Conservation (phyloP, 352 stramenopile species). For the Globisporangium cederbergense region DNA sequence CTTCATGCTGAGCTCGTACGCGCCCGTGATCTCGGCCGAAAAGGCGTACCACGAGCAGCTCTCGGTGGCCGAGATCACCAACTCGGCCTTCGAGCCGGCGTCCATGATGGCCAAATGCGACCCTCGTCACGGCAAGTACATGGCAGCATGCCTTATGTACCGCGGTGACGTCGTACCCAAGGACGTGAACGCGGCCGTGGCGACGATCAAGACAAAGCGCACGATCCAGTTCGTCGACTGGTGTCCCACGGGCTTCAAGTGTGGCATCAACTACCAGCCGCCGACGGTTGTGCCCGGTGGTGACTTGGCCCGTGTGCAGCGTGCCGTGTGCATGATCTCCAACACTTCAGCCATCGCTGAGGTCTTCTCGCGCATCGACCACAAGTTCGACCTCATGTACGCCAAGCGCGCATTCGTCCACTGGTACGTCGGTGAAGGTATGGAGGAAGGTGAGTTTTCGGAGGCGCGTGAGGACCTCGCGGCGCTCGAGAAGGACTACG, state of each 20-base stretch:
- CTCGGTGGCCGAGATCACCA: conserved; percentile 98
- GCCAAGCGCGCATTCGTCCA: conserved; percentile 99
- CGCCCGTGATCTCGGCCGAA: conserved; percentile 96
- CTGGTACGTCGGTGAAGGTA: conserved; percentile 99
- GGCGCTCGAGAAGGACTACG: conserved; percentile 99
- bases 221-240: conserved; percentile 99
- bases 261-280: conserved; percentile 98
- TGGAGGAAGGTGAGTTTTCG: conserved; percentile 99
- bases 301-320: conserved; percentile 96
- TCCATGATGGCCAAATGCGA: conserved; percentile 99
- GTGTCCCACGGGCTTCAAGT: conserved; percentile 99
- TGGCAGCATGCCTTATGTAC: conserved; percentile 99
- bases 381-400: conserved; percentile 99
- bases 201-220: conserved; percentile 99
- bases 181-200: conserved; percentile 95
- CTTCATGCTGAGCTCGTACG: conserved; percentile 99
- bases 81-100: conserved; percentile 96
- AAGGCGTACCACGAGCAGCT: conserved; percentile 98
- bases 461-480: conserved; percentile 98
- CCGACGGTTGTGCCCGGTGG: conserved; percentile 95
- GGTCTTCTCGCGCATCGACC: conserved; percentile 97
- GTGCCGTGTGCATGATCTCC: conserved; percentile 98
- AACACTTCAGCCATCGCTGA: conserved; percentile 99
- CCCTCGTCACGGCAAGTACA: conserved; percentile 99
- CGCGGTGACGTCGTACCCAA: conserved; percentile 94